Percentiles rank a stretch among this genome's conserved stretches.
phyloP scores from a whole-genome alignment of 1,284 basidiomycete genomes.

The Microbotryum scabiosae region DNA sequence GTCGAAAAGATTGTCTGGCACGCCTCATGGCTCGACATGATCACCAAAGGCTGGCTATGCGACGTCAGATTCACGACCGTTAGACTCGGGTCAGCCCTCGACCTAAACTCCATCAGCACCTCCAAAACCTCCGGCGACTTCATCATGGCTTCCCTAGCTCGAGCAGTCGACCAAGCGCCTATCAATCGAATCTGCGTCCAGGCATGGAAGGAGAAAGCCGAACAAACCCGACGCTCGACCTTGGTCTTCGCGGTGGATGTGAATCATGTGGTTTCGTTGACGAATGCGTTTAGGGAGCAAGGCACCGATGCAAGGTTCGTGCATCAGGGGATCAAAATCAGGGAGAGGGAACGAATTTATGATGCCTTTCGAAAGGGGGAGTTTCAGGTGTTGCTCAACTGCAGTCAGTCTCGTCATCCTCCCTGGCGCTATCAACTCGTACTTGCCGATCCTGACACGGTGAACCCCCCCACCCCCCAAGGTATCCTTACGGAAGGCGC shows the following conservation, averaged over 20 bases:
- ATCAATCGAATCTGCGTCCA: slow-evolving; percentile 68
- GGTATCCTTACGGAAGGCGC: slow-evolving; percentile 80
- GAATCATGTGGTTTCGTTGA: slow-evolving; percentile 69
- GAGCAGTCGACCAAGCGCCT: slow-evolving; percentile 65
- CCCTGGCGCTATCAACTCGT: neutral
- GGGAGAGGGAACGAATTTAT: slow-evolving; percentile 59
- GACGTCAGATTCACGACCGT: slow-evolving; percentile 75
- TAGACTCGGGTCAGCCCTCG: slow-evolving; percentile 51
- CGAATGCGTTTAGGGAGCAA: slow-evolving; percentile 59
- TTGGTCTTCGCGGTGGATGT: slow-evolving; percentile 85
- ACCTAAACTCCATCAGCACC: slow-evolving; percentile 59
- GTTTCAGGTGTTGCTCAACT: slow-evolving; percentile 81
- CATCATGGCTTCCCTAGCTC: slow-evolving; percentile 61
- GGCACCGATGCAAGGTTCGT: slow-evolving; percentile 82
- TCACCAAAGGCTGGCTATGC: slow-evolving; percentile 64
- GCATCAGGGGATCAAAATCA: slow-evolving; percentile 54
- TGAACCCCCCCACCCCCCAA: slow-evolving; percentile 35
- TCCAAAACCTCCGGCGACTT: slow-evolving; percentile 68
- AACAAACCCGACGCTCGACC: slow-evolving; percentile 65
- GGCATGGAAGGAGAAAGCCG: slow-evolving; percentile 73
- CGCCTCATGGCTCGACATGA: slow-evolving; percentile 85
- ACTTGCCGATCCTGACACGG: neutral
- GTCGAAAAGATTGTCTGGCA: slow-evolving; percentile 93
- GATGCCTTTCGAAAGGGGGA: slow-evolving; percentile 59
- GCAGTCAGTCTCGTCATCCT: slow-evolving; percentile 49